Base-by-base conservation (phyloP, 805 yeast genomes). In the Tetrapisispora phaffii region DNA sequence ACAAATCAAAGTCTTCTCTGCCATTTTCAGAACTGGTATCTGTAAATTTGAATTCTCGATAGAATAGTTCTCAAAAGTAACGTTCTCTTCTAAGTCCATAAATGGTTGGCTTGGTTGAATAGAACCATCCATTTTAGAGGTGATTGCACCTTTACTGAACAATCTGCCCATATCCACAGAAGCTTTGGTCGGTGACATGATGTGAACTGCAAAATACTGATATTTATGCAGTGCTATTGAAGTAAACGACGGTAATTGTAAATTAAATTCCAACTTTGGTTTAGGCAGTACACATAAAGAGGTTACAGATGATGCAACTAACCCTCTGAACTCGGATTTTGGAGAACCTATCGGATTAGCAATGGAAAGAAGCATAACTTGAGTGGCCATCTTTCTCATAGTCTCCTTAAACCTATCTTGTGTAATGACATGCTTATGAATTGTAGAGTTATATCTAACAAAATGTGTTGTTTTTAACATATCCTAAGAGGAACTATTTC, bases 181-280 rank as follows among this genome's bases (percentile, higher is more conserved):
- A 13, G 67, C 66, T 0, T 57, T 48, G 0, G 73, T 69, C 0
- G 96, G 90, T 3, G 77, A 78, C 54, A 90, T 64, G 22, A 87
- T 60, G 61, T 90, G 96, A 10, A 90, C 66, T 1, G 94, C 95
- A 57, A 87, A 73, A 44, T 70, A 64, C 31, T 70, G 70, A 34
- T 69, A 60, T n/a, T 70, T 65, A 55, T 84, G 86, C 23, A 90
- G 66, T 10, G 76, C 67, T 7, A 69, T 67, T 0, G 95, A 81
- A 0, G 97, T 89, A 28, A 80, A 73, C 5, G 96, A 85, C 0
- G 97, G 97, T 13, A 80, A 67, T 62, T 85, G 95, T 33, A 90
- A 68, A 60, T 90, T 90, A 68, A 90, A 89, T 55, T 86, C 93
- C 1, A 90, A 57, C 44, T 89, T 64, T 1, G 96, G 94, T 13